A percentile compares a stretch with the other conserved stretches of the same genome.
phyloP scores from a whole-genome alignment of 2,329 filamentous ascomycete genomes.

The Microdochium bolleyi region DNA sequence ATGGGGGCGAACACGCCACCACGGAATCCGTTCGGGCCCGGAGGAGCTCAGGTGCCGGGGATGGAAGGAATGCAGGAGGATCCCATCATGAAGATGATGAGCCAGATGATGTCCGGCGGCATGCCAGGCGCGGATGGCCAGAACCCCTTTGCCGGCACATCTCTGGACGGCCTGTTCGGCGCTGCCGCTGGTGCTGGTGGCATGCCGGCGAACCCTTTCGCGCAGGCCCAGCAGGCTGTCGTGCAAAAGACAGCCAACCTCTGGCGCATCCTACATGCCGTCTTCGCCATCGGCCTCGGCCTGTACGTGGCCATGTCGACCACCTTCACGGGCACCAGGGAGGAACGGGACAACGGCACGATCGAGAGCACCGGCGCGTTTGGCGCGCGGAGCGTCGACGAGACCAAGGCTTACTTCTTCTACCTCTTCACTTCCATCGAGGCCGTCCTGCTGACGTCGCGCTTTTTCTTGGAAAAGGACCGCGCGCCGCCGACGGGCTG shows the following conservation, averaged over 20 bases:
- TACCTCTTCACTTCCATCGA: slow-evolving; percentile 76
- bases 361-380: slow-evolving; percentile 24
- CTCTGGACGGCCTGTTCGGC: slow-evolving; percentile 16
- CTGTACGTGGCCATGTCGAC: slow-evolving; percentile 62
- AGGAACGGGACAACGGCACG: slow-evolving; percentile 42
- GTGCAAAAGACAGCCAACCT: slow-evolving; percentile 34
- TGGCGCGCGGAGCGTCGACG: slow-evolving; percentile 18
- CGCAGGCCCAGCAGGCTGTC: slow-evolving; percentile 21
- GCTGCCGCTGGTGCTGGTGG: slow-evolving; percentile 15
- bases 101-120: slow-evolving; percentile 56
- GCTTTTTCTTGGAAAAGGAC: slow-evolving; percentile 62
- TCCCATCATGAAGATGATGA: slow-evolving; percentile 67
- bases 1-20: slow-evolving; percentile 13
- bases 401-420: slow-evolving; percentile 52
- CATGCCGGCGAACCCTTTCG: slow-evolving; percentile 18
- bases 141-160: slow-evolving; percentile 22
- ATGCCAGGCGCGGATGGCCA: slow-evolving; percentile 22
- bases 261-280: slow-evolving; percentile 67
- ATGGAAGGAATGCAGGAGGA: slow-evolving; percentile 38
- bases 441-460: slow-evolving; percentile 60
- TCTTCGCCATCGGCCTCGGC: slow-evolving; percentile 63
- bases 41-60: slow-evolving; percentile 15
- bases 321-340: slow-evolving; percentile 59
- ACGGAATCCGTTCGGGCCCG: slow-evolving; percentile 2
- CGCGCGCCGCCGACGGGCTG: slow-evolving; percentile 50